These are phyloP conservation scores for Fomitopsis serialis DNA, from an alignment of 768 basidiomycete species.

Conservation along the genomic window DNA sequence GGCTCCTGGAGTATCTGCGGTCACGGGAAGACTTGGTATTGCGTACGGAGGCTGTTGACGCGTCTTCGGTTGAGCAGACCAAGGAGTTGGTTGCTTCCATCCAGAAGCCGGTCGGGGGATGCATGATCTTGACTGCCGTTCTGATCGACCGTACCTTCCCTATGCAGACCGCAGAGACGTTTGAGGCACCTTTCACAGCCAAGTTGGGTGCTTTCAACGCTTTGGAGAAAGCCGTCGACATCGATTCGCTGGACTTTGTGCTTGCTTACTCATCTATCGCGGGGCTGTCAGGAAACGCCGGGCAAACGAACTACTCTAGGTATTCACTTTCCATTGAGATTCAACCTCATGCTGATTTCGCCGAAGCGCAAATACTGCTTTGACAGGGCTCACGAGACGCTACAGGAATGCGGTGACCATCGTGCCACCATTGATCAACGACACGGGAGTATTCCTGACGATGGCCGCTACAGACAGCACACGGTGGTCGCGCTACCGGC, in stretches of 20 bases:
- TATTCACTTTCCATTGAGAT: not conserved
- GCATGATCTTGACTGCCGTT: constrained; percentile 10
- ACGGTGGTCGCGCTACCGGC: not conserved
- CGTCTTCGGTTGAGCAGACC: constrained; percentile 1
- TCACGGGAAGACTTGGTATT: constrained; percentile 1
- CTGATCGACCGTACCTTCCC: constrained; percentile 11
- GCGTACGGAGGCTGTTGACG: constrained; percentile 4
- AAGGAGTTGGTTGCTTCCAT: not conserved
- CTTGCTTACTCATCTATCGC: constrained; percentile 17
- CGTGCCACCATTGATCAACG: constrained; percentile 3
- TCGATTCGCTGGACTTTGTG: constrained; percentile 11
- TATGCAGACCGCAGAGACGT: constrained; percentile 10
- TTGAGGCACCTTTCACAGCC: constrained; percentile 2
- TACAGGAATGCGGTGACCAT: constrained; percentile 8
- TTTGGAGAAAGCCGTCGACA: constrained; percentile 1
- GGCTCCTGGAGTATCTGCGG: constrained; percentile 9
- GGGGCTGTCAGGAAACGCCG: constrained; percentile 11
- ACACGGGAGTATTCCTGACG: not conserved
- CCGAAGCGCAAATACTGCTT: constrained; percentile 8
- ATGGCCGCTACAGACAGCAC: not conserved
- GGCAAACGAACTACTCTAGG: constrained; percentile 15
- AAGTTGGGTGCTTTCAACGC: constrained; percentile 8
- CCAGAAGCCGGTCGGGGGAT: constrained; percentile 12
- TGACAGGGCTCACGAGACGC: constrained; percentile 5
- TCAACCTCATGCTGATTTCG: not conserved